These are phyloP conservation scores for Nymphaea thermarum DNA, from an alignment of 164 flowering plant genomes.

Conservation along the genomic window DNA sequence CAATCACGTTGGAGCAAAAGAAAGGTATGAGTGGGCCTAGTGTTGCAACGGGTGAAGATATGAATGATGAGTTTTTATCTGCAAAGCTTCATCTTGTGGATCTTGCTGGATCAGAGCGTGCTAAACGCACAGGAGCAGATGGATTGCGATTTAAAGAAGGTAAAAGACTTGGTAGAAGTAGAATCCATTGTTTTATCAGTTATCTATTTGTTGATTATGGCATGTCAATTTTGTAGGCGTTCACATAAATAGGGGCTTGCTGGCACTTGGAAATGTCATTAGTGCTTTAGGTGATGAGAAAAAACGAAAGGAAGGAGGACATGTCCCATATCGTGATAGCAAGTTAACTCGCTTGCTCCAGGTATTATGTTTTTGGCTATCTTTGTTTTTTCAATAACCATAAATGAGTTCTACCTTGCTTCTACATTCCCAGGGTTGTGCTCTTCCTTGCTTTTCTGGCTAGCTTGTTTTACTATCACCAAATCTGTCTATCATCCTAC, in stretches of 20 bases:
- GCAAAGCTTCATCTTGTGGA: slow-evolving; percentile 97
- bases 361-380: slow-evolving; percentile 26
- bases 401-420: too few relatives aligned
- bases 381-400: too few relatives aligned
- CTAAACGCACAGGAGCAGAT: slow-evolving; percentile 92
- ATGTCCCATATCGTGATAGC: slow-evolving; percentile 98
- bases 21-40: slow-evolving; percentile 11
- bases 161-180: slow-evolving; percentile 6
- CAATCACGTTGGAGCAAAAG: slow-evolving; percentile 90
- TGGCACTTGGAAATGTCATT: slow-evolving; percentile 98
- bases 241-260: slow-evolving; percentile 83
- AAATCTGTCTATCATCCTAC: too few relatives aligned
- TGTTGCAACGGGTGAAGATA: slow-evolving; percentile 31
- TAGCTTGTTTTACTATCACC: too few relatives aligned
- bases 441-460: too few relatives aligned
- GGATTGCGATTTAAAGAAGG: slow-evolving; percentile 96
- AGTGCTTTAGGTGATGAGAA: slow-evolving; percentile 99
- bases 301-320: slow-evolving; percentile 93
- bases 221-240: slow-evolving; percentile 35
- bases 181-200: background rate
- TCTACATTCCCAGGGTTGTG: too few relatives aligned
- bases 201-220: background rate
- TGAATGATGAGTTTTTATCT: slow-evolving; percentile 59
- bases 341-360: slow-evolving; percentile 89
- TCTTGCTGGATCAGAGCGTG: slow-evolving; percentile 97